Base-by-base conservation (phyloP, 2,329 filamentous ascomycete species). In the Aspergillus quadricinctus region DNA sequence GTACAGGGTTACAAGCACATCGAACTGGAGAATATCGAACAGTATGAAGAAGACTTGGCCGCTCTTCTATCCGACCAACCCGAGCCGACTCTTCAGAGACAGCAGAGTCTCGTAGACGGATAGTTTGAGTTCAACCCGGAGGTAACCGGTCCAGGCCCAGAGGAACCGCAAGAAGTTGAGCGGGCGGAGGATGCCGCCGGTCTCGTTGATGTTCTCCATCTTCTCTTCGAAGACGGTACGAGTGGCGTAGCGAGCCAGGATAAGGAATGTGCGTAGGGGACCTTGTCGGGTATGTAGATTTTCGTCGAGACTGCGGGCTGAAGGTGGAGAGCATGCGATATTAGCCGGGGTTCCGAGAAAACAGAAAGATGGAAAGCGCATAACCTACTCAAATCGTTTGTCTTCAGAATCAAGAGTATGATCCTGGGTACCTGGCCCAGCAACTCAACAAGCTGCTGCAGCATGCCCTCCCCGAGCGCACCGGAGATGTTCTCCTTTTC, bases 351-450 rank as follows among this genome's bases (percentile, higher is more conserved):
- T n/a, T 27, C 31, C 10, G n/a, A 55, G 37, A 9, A 25, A 50
- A 43, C 45, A 28, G n/a, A 31, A 9, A 46, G 19, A 2, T 4
- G 31, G 7, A 7, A 7, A 40, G 5, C 14, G 14, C 3, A 9
- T 37, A 9, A 75, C 80, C 69, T 75, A 83, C 80, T 99, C 41
- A 99, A 79, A 75, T 99, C 94, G 72, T 99, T 99, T 2, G 94
- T 99, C 78, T 99, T 99, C 60, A 99, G 81, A 63, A 99, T 97
- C 28, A 99, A 80, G 11, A 99, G 81, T 54, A 99, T 96, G 62
- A 99, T 90, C 48, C 92, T 81, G 0, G 94, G 94, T 6, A 99
- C 92, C 66, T 90, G 85, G 49, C 91, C 90, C 4, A 99, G 83
- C 63, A 99, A 80, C 63, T 92, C 87, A 7, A 99, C 90, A 6